Base-by-base conservation (phyloP, 2,329 filamentous ascomycete species). In the Colletotrichum sp. region DNA sequence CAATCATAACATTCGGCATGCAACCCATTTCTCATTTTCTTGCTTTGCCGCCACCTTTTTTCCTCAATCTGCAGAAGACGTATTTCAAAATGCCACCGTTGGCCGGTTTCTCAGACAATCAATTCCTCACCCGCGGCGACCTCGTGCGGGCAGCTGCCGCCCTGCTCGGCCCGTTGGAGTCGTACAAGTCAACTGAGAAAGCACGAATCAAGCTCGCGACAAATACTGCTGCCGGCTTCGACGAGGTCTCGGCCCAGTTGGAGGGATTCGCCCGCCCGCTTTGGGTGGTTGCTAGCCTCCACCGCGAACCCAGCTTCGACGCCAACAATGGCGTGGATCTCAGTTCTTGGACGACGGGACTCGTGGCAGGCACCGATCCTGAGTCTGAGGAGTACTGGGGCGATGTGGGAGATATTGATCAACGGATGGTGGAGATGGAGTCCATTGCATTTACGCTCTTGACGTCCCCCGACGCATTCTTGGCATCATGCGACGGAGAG, bases 351-450 rank as follows among this genome's bases (percentile, higher is more conserved):
- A n/a, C 78, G 10, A 21, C 26, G 2, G 80, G 80, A 16, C 18
- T 81, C 3, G 30, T 28, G 10, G 28, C 57, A 1, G 81, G 80
- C 26, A 81, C 79, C 3, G 77, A 81, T 63, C 80, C 79, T 3
- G 48, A 16, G 5, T 68, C 75, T 15, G 55, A 67, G 5, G 80
- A 81, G 71, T 88, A 87, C 75, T 88, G 86, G 86, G 86, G 85
- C 0, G 80, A 82, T 8, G 80, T 88, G 0, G 79, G 80, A 2
- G 78, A 86, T 16, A 79, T 82, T 7, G 86, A 88, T 75, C 86
- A 88, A 78, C 78, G 86, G 7, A 88, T 88, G 86, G 86, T 88
- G 4, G 86, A 88, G 78, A 84, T 86, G 80, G 86, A 88, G 76
- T 84, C 85, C 28, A 84, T 88, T 18, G 84, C 85, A 2, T 87